These are phyloP conservation scores for Saccharomyces hybrid DNA, from an alignment of 1,139 yeast species.

Conservation along the genomic window DNA sequence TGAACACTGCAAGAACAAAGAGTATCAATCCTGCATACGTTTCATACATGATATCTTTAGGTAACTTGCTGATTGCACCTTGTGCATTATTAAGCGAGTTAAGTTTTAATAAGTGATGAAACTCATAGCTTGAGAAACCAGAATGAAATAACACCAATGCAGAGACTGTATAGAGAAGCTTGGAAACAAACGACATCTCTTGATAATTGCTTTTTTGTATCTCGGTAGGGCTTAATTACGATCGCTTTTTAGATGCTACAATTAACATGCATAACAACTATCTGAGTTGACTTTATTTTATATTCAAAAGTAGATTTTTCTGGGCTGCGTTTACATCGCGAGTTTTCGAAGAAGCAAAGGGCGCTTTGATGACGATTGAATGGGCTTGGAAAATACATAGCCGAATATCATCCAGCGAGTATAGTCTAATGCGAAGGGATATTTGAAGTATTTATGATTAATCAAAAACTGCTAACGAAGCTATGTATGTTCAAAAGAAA, in stretches of 20 bases:
- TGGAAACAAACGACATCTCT: constrained; percentile 16
- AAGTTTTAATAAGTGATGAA: constrained; percentile 21
- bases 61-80: constrained; percentile 12
- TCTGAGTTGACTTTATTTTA: neutral
- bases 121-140: constrained; percentile 31
- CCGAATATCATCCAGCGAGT: neutral
- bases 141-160: constrained; percentile 26
- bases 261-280: neutral
- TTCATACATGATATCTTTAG: constrained; percentile 28
- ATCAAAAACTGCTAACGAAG: neutral
- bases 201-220: neutral
- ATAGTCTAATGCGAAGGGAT: neutral
- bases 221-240: neutral
- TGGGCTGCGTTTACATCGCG: neutral
- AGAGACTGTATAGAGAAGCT: constrained; percentile 16
- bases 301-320: neutral
- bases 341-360: neutral
- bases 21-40: constrained; percentile 19
- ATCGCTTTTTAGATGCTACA: neutral
- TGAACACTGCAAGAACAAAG: constrained; percentile 20
- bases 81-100: constrained; percentile 3
- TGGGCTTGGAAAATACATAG: neutral
- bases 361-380: neutral
- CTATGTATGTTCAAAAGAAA: neutral
- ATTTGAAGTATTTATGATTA: neutral